Percentiles rank a stretch among this genome's conserved stretches.
Evolutionary conservation across 2,329 filamentous ascomycete genomes (phyloP).

Genomic region (Claviceps cyperi): DNA sequence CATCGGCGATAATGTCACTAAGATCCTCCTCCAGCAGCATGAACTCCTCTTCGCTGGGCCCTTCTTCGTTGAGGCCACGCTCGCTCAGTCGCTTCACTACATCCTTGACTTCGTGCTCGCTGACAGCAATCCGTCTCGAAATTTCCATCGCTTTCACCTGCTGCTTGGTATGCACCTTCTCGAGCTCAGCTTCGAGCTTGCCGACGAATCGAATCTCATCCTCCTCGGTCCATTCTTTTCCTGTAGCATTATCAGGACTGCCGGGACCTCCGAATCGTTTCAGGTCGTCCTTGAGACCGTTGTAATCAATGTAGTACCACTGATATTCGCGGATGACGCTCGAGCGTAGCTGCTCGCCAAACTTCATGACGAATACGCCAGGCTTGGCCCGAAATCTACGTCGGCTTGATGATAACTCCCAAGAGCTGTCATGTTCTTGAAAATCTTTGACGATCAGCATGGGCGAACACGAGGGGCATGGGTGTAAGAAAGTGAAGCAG

Average conservation of each 20-base stretch:
- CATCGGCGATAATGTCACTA: conserved; percentile 95
- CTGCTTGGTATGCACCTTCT: conserved; percentile 96
- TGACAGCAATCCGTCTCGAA: conserved; percentile 71
- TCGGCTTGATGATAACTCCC: conserved; percentile 23
- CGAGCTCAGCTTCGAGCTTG: conserved; percentile 78
- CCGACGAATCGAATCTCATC: conserved; percentile 82
- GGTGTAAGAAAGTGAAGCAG: neutral
- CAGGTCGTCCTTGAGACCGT: conserved; percentile 76
- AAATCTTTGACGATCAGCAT: conserved; percentile 42
- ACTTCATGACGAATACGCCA: conserved; percentile 55
- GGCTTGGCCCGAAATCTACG: conserved; percentile 26
- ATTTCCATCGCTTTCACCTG: conserved; percentile 96
- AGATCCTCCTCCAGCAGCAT: conserved; percentile 85
- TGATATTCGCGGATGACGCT: conserved; percentile 94
- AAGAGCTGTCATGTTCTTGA: conserved; percentile 26
- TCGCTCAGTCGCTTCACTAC: conserved; percentile 64
- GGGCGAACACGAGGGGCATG: conserved; percentile 10
- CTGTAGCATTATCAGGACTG: conserved; percentile 28
- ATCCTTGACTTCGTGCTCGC: conserved; percentile 78
- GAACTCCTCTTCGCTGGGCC: conserved; percentile 80
- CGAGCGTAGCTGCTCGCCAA: conserved; percentile 91
- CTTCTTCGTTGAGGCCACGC: conserved; percentile 39
- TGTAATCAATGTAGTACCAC: conserved; percentile 98
- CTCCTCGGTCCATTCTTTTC: conserved; percentile 70
- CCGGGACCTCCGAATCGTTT: conserved; percentile 51